Evolutionary conservation across 345 rosid genomes (phyloP).

Genomic region (Heritiera fomes): DNA sequence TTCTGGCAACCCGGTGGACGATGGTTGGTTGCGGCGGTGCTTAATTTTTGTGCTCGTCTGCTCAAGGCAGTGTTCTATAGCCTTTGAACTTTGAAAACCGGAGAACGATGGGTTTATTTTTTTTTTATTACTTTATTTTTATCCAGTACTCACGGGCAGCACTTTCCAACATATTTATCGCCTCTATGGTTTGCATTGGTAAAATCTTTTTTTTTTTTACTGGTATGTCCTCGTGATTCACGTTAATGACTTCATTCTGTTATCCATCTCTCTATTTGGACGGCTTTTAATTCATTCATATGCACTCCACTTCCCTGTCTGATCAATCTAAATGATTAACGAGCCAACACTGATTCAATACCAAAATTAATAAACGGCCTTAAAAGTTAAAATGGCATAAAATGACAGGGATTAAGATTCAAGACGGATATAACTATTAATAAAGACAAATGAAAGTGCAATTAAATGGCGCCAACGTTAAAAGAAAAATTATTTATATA

Average conservation of each 20-base stretch:
- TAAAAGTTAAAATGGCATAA: too few relatives aligned
- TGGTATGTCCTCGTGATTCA: neutral
- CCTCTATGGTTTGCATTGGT: neutral
- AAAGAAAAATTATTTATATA: too few relatives aligned
- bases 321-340: neutral
- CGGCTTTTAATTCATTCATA: slow-evolving; percentile 1
- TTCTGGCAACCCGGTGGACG: slow-evolving; percentile 5
- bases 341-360: too few relatives aligned
- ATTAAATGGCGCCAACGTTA: neutral
- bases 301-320: neutral
- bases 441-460: neutral
- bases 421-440: neutral
- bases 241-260: slow-evolving; percentile 7
- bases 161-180: neutral
- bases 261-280: neutral
- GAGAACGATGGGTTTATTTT: neutral
- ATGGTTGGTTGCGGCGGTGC: neutral
- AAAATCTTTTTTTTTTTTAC: neutral
- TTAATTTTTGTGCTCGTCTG: neutral
- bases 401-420: neutral
- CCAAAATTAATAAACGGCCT: too few relatives aligned
- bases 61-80: neutral
- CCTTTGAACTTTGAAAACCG: neutral
- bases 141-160: neutral
- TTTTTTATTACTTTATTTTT: neutral